These are phyloP conservation scores for Xylogone sp. DNA, from an alignment of 2,329 filamentous ascomycete genomes.

Conservation along the genomic window DNA sequence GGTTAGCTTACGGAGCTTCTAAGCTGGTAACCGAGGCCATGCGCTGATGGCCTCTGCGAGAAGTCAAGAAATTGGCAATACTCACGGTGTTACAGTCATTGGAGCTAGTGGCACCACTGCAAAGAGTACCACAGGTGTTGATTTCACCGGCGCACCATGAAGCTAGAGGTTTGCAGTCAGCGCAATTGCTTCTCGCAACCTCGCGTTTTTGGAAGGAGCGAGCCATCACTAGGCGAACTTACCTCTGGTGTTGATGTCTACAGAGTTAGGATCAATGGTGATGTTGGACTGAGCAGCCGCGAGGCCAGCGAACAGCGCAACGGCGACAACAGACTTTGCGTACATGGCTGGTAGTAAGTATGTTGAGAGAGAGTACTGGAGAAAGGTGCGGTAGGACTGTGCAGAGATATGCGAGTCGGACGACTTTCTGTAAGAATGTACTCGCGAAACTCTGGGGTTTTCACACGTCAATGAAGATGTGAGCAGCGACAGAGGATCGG, in stretches of 20 bases:
- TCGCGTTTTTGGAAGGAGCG: too few relatives aligned
- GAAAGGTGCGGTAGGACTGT: background rate
- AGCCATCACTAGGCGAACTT: constrained; percentile 2
- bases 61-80: too few relatives aligned
- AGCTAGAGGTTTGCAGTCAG: constrained; percentile 28
- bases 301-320: constrained; percentile 22
- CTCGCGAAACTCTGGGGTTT: too few relatives aligned
- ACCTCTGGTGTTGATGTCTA: constrained; percentile 17
- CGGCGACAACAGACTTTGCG: constrained; percentile 20
- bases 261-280: constrained; percentile 20
- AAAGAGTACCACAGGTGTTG: constrained; percentile 58
- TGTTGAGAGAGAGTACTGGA: background rate
- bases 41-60: too few relatives aligned
- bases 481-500: background rate
- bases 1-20: too few relatives aligned
- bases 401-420: background rate
- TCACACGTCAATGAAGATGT: background rate
- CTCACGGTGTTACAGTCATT: constrained; percentile 58
- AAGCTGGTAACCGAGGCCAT: background rate
- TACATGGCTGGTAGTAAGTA: constrained; percentile 21
- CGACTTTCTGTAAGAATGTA: background rate
- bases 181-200: background rate
- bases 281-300: constrained; percentile 18
- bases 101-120: constrained; percentile 41
- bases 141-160: constrained; percentile 56